Conservation (phyloP, 352 stramenopile species). For the Proteromonas lacertae region DNA sequence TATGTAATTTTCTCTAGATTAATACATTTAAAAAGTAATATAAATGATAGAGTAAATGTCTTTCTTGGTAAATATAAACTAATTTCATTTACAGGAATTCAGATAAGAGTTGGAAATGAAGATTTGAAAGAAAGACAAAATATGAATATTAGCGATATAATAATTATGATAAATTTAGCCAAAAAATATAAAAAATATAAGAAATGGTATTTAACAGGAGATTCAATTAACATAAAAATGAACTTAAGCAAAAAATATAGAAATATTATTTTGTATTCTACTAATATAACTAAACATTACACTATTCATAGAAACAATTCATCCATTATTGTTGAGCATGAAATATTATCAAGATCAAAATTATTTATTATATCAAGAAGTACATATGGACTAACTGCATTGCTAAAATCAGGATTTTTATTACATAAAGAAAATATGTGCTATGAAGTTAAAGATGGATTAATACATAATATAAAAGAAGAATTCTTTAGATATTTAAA, state of each 20-base stretch:
- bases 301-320: neutral
- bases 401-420: neutral
- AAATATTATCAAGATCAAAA: neutral
- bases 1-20: neutral
- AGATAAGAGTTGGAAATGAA: neutral
- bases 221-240: too few species aligned
- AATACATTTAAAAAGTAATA: neutral
- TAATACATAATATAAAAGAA: too few species aligned
- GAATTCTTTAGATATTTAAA: too few species aligned
- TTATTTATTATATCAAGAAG: conserved; percentile 1
- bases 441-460: too few species aligned
- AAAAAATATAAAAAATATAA: neutral
- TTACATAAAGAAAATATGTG: too few species aligned
- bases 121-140: neutral
- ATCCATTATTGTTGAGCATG: neutral
- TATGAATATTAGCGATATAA: neutral
- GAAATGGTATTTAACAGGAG: neutral
- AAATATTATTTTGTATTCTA: neutral
- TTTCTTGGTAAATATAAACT: neutral
- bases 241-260: neutral
- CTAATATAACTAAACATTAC: neutral
- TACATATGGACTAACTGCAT: too few species aligned
- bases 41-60: neutral
- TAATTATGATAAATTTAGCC: neutral
- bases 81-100: too few species aligned